A percentile compares a stretch with the other conserved stretches of the same genome.
phyloP scores from a whole-genome alignment of 2,329 filamentous ascomycete genomes.

The Macrophomina tecta region DNA sequence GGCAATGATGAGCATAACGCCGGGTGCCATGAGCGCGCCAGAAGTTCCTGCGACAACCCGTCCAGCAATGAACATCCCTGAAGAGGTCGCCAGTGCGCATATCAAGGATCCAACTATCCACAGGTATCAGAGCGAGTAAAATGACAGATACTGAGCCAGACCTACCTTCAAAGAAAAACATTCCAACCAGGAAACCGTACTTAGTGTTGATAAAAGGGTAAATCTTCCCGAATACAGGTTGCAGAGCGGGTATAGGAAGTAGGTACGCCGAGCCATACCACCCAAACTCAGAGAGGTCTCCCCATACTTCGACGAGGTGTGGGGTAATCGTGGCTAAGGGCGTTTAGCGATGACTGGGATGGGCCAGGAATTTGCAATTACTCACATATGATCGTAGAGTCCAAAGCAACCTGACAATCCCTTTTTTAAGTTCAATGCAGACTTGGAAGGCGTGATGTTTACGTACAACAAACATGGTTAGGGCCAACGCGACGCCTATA shows the following conservation, averaged over 20 bases:
- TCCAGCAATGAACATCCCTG: slow-evolving; percentile 7
- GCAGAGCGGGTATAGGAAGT: neutral
- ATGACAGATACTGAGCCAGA: too few relatives aligned
- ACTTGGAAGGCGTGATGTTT: too few relatives aligned
- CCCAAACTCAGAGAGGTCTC: slow-evolving; percentile 4
- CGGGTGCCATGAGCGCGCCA: slow-evolving; percentile 12
- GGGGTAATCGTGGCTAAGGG: neutral
- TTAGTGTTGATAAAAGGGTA: slow-evolving; percentile 12
- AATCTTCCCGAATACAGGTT: neutral
- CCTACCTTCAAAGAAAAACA: slow-evolving; percentile 11
- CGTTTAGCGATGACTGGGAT: neutral
- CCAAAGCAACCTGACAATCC: neutral
- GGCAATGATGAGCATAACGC: slow-evolving; percentile 20
- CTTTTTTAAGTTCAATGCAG: too few relatives aligned
- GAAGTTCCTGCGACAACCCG: neutral
- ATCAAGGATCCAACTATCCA: neutral
- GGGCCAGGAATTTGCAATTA: too few relatives aligned
- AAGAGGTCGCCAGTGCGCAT: neutral
- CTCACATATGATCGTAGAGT: slow-evolving; percentile 5
- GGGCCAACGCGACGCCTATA: neutral
- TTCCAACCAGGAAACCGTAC: slow-evolving; percentile 4
- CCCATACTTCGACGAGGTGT: slow-evolving; percentile 16
- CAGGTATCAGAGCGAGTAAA: neutral
- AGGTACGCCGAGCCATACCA: slow-evolving; percentile 11
- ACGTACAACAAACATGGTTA: slow-evolving; percentile 19